These are phyloP conservation scores for Quercus gilva DNA, from an alignment of 306 rosid species.

Conservation along the genomic window DNA sequence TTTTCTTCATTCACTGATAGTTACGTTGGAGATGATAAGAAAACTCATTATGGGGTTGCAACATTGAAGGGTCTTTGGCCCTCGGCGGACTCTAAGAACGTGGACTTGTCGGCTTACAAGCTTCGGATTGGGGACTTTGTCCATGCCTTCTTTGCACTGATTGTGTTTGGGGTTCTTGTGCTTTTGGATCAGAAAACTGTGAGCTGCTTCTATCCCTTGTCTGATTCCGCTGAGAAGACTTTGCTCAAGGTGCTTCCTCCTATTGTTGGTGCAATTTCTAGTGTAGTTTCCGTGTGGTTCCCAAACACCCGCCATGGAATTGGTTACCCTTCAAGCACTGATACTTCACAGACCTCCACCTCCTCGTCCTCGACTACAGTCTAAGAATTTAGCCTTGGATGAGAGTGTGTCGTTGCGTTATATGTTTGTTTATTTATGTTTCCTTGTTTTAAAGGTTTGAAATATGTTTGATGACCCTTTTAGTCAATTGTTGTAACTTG, in stretches of 20 bases:
- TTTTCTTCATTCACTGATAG: slow-evolving; percentile 84
- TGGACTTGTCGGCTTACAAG: slow-evolving; percentile 45
- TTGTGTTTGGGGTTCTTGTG: slow-evolving; percentile 57
- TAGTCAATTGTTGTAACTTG: too few relatives aligned
- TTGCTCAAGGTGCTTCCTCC: slow-evolving; percentile 64
- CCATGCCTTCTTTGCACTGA: slow-evolving; percentile 50
- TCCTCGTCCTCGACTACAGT: too few relatives aligned
- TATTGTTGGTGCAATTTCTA: slow-evolving; percentile 50
- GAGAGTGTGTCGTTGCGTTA: neutral
- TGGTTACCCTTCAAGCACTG: slow-evolving; percentile 51
- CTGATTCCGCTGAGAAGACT: slow-evolving; percentile 32
- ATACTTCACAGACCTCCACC: slow-evolving; percentile 19
- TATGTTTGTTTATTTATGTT: neutral
- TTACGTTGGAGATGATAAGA: slow-evolving; percentile 56
- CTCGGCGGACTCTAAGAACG: slow-evolving; percentile 28
- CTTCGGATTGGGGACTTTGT: slow-evolving; percentile 65
- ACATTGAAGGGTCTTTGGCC: slow-evolving; percentile 74
- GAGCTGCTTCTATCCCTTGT: slow-evolving; percentile 52
- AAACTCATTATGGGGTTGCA: slow-evolving; percentile 51
- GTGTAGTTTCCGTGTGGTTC: slow-evolving; percentile 47
- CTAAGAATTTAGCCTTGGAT: neutral
- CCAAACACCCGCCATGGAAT: slow-evolving; percentile 83
- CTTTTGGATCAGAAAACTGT: slow-evolving; percentile 50
- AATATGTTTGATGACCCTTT: too few relatives aligned
- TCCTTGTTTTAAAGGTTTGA: too few relatives aligned